These are phyloP conservation scores for Aspergillus thermomutatus DNA, from an alignment of 2,329 filamentous ascomycete species.

Conservation along the genomic window DNA sequence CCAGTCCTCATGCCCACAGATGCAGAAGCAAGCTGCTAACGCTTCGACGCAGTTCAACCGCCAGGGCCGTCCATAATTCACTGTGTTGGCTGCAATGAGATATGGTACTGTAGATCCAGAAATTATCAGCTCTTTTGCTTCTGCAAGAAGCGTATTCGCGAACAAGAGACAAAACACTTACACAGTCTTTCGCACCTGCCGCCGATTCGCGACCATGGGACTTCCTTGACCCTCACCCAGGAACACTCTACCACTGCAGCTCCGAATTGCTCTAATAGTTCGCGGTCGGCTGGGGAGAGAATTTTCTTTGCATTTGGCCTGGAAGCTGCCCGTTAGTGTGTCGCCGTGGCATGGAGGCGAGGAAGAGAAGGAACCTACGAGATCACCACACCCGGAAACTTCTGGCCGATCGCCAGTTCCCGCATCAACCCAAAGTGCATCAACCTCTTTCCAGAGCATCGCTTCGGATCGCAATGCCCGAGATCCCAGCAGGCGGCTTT, in stretches of 20 bases:
- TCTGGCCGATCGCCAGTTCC: slow-evolving; percentile 85
- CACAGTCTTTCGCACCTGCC: slow-evolving; percentile 83
- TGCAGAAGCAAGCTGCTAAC: slow-evolving; percentile 85
- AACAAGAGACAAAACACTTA: slow-evolving; percentile 24
- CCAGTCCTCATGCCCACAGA: slow-evolving; percentile 90
- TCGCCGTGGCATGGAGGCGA: neutral
- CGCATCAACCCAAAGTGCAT: slow-evolving; percentile 93
- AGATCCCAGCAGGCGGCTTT: slow-evolving; percentile 98
- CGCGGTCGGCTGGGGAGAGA: slow-evolving; percentile 76
- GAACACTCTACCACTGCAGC: slow-evolving; percentile 96
- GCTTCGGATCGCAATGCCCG: slow-evolving; percentile 94
- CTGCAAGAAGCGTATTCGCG: neutral
- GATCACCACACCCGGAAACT: slow-evolving; percentile 87
- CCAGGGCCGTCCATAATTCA: slow-evolving; percentile 97
- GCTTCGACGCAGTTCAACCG: slow-evolving; percentile 94
- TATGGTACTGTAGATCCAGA: slow-evolving; percentile 63
- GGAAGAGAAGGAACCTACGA: slow-evolving; percentile 49
- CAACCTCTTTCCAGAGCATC: slow-evolving; percentile 91
- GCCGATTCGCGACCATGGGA: slow-evolving; percentile 87
- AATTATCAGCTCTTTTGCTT: neutral
- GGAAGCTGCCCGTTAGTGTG: neutral
- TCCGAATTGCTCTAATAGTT: slow-evolving; percentile 80
- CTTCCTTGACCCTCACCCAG: slow-evolving; percentile 88
- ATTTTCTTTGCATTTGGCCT: slow-evolving; percentile 83
- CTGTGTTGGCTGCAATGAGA: slow-evolving; percentile 90